phyloP scores from a whole-genome alignment of 202 grass and related monocot genomes.

The Schoenoplectus tabernaemontani region DNA sequence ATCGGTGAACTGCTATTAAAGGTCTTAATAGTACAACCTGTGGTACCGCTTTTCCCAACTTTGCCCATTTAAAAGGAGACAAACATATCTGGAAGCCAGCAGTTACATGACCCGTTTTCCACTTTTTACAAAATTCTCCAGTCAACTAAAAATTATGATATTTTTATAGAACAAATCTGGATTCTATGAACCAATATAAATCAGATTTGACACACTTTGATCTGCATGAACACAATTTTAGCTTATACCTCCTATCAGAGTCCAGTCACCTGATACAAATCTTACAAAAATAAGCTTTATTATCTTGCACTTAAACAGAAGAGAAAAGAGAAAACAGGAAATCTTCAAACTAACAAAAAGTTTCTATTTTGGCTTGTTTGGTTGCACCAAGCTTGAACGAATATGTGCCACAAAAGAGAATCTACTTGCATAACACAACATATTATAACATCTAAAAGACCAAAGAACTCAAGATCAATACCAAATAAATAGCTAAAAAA shows the following conservation, averaged over 20 bases:
- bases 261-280: background rate
- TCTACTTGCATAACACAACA: background rate
- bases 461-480: background rate
- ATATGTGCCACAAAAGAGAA: background rate
- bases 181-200: background rate
- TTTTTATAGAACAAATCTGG: background rate
- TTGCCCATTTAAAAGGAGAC: background rate
- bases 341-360: background rate
- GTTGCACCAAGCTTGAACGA: background rate
- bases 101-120: background rate
- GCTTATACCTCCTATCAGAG: background rate
- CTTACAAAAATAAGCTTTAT: background rate
- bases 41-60: constrained; percentile 3
- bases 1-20: constrained; percentile 2
- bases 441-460: background rate
- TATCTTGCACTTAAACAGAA: background rate
- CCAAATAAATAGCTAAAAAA: background rate
- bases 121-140: background rate
- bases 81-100: background rate
- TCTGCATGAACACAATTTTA: background rate
- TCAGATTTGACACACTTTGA: constrained; percentile 5
- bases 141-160: background rate
- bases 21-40: background rate
- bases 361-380: background rate
- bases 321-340: background rate